These are phyloP conservation scores for Botrytis hyacinthi DNA, from an alignment of 2,329 filamentous ascomycete genomes.

Conservation along the genomic window DNA sequence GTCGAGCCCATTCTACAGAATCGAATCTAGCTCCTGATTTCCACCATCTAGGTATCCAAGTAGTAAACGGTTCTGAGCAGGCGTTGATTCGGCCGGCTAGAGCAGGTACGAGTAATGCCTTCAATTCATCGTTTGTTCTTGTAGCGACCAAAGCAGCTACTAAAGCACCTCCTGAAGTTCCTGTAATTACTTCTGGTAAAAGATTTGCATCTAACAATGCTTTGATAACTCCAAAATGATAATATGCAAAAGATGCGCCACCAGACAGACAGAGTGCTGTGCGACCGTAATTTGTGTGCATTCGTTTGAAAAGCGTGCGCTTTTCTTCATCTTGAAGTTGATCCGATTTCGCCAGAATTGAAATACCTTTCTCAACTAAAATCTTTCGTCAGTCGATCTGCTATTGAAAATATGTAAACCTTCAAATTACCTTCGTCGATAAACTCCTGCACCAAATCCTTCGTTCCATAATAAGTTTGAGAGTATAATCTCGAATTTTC, in stretches of 20 bases:
- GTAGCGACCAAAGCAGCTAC: conserved; percentile 86
- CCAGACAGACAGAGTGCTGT: conserved; percentile 92
- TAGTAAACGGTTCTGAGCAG: conserved; percentile 64
- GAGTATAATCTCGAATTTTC: conserved; percentile 95
- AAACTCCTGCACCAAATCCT: conserved; percentile 86
- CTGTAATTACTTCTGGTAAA: conserved; percentile 90
- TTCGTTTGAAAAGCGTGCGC: conserved; percentile 77
- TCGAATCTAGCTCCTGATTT: conserved; percentile 92
- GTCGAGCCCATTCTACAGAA: conserved; percentile 82
- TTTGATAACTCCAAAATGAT: conserved; percentile 91
- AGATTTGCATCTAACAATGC: conserved; percentile 83
- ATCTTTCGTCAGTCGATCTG: conserved; percentile 18
- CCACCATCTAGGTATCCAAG: conserved; percentile 85
- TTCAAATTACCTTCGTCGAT: conserved; percentile 68
- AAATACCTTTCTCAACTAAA: conserved; percentile 62
- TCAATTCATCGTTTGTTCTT: conserved; percentile 86
- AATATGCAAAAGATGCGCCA: conserved; percentile 92
- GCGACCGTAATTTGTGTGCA: conserved; percentile 86
- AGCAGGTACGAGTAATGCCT: conserved; percentile 60
- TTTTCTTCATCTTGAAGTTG: conserved; percentile 72
- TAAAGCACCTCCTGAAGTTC: conserved; percentile 90
- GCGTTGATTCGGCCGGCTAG: conserved; percentile 25
- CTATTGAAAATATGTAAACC: conserved; percentile 23
- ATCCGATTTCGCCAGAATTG: conserved; percentile 65
- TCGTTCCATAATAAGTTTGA: conserved; percentile 97